phyloP scores from a whole-genome alignment of 345 rosid species.

The Jatropha curcas region DNA sequence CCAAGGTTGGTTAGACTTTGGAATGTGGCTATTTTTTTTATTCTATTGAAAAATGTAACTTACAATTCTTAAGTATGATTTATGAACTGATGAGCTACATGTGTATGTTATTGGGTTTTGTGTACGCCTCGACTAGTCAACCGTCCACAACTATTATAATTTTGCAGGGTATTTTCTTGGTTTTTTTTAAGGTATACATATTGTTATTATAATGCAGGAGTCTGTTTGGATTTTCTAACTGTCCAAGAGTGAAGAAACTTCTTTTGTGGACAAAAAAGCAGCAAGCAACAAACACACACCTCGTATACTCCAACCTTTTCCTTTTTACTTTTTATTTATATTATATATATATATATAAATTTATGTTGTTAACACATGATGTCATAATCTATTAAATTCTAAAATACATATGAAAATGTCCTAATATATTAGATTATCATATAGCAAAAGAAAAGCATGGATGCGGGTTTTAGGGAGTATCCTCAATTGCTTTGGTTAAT shows the following conservation, averaged over 20 bases:
- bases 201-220: conserved; percentile 18
- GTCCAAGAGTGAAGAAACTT: conserved; percentile 24
- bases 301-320: conserved; percentile 15
- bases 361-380: background rate
- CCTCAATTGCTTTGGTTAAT: conserved; percentile 40
- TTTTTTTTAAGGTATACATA: background rate
- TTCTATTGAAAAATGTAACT: too few species aligned
- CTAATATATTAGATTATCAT: too few species aligned
- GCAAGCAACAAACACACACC: conserved; percentile 13
- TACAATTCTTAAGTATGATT: too few species aligned
- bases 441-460: conserved; percentile 37
- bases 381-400: background rate
- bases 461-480: conserved; percentile 66
- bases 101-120: background rate
- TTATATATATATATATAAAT: conserved; percentile 5
- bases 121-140: background rate
- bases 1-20: too few species aligned
- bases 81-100: too few species aligned
- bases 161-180: background rate
- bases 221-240: conserved; percentile 33
- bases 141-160: too few species aligned
- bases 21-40: too few species aligned
- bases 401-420: conserved; percentile 14
- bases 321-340: background rate
- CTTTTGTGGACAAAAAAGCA: conserved; percentile 25